Evolutionary conservation across 257 asterid species (phyloP), one percentile per base, ranked within the genome.

Genomic region (Leonotis leonurus): DNA sequence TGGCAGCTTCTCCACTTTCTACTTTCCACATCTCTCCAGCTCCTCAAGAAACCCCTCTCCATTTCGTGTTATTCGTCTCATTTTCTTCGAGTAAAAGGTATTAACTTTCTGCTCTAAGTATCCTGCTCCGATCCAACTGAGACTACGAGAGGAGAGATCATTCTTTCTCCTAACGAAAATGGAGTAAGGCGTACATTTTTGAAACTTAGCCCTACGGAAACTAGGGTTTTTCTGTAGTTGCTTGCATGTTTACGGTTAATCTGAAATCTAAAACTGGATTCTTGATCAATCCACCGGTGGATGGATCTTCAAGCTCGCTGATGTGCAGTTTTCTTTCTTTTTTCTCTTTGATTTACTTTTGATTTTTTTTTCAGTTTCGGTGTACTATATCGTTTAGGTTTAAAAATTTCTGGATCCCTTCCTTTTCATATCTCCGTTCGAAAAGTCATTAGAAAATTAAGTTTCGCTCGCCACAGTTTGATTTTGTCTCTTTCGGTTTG

Each of bases 221-320:
- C n/a, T 71, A 71, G 39, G 71, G 63, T 67, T 51, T 64, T 58
- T n/a, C 37, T 57, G 43, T 2, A 8, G 32, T n/a, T 29, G 5
- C 10, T 6, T 69, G 54, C 70, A n/a, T 70, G 41, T 24, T 54
- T 36, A 32, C 21, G 13, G 7, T 27, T 24, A 14, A 51, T 51
- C 56, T 24, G 51, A n/a, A 50, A 30, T 40, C 39, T 14, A 30
- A 64, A 71, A 60, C 51, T 32, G 13, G 73, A 43, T 60, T 62
- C 75, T 54, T 54, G 46, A 39, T 48, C 24, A 2, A 37, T 8
- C 43, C 18, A n/a, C n/a, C n/a, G n/a, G 12, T 14, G 6, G 10
- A 32, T 20, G 14, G 49, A n/a, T 45, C 55, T 18, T 66, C 21
- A 25, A 41, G 57, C 57, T 49, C 5, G 14, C 1, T 18, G 16